Evolutionary conservation across 169 alveolate genomes (phyloP).

Genomic region (Cryptosporidium ubiquitum): DNA sequence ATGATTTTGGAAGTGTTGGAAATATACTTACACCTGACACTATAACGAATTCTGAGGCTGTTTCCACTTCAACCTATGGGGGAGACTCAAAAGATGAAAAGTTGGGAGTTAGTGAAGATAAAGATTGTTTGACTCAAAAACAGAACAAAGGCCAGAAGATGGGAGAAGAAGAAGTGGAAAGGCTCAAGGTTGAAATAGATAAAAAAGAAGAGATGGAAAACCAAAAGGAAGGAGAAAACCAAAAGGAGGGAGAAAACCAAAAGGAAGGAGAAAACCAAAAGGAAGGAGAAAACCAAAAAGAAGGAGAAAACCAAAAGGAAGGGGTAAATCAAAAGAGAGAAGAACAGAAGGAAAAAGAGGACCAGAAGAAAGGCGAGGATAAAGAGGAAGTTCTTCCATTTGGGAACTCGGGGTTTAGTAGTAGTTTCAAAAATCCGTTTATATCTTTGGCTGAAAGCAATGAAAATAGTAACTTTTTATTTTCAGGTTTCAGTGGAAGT

Average conservation of each 20-base stretch:
- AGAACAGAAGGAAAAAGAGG: neutral
- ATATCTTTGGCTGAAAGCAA: conserved; percentile 24
- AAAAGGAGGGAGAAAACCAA: neutral
- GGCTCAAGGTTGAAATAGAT: neutral
- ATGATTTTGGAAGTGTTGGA: neutral
- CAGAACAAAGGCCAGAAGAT: neutral
- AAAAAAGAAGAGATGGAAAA: neutral
- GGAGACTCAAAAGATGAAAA: neutral
- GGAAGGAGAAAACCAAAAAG: neutral
- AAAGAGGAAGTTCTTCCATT: conserved; percentile 45
- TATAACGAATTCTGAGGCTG: neutral
- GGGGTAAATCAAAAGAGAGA: neutral
- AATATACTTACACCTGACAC: neutral
- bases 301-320: neutral
- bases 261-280: neutral
- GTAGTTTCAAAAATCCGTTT: conserved; percentile 61
- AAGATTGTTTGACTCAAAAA: neutral
- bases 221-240: neutral
- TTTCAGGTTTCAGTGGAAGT: conserved; percentile 38
- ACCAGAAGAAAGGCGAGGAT: neutral
- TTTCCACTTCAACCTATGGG: neutral
- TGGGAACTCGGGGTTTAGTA: conserved; percentile 53
- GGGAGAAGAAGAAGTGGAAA: neutral
- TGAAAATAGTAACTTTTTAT: conserved; percentile 34
- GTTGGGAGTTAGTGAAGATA: neutral